phyloP scores from a whole-genome alignment of 1,284 basidiomycete genomes.

The Moesziomyces parantarcticus region DNA sequence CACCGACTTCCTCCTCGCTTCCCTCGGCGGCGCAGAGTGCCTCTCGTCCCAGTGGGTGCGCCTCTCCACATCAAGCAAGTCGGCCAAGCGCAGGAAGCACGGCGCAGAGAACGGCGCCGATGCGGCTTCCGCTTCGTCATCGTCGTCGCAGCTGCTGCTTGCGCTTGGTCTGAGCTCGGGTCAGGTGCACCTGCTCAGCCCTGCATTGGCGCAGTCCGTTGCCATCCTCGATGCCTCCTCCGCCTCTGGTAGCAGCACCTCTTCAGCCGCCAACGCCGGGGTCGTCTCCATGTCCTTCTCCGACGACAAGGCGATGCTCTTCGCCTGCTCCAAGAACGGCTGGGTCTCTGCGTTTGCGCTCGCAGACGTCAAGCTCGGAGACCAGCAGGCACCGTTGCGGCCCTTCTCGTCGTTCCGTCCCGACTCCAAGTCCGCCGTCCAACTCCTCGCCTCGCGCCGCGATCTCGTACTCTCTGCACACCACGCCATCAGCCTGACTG shows the following conservation, averaged over 20 bases:
- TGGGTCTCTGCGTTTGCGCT: slow-evolving; percentile 47
- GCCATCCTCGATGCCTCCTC: slow-evolving; percentile 52
- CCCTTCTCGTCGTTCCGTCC: slow-evolving; percentile 45
- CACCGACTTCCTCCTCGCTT: slow-evolving; percentile 69
- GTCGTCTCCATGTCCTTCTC: slow-evolving; percentile 47
- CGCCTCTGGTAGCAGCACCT: slow-evolving; percentile 47
- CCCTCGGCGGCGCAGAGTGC: slow-evolving; percentile 39
- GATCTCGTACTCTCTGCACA: slow-evolving; percentile 49
- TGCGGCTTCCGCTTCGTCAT: slow-evolving; percentile 9
- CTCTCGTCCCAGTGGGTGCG: slow-evolving; percentile 45
- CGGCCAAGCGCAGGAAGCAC: slow-evolving; percentile 53
- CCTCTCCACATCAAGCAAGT: slow-evolving; percentile 27
- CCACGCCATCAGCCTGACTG: slow-evolving; percentile 52
- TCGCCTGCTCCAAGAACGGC: slow-evolving; percentile 51
- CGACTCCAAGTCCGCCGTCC: slow-evolving; percentile 43
- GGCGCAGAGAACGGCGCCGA: slow-evolving; percentile 28
- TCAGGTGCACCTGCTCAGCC: slow-evolving; percentile 56
- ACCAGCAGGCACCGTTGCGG: slow-evolving; percentile 16
- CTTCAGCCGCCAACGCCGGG: slow-evolving; percentile 37
- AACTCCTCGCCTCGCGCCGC: slow-evolving; percentile 26
- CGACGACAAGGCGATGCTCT: slow-evolving; percentile 28
- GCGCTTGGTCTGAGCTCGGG: slow-evolving; percentile 60
- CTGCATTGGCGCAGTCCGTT: slow-evolving; percentile 54
- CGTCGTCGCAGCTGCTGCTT: slow-evolving; percentile 45
- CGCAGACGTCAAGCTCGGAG: slow-evolving; percentile 37